Evolutionary conservation across 306 rosid species (phyloP), one percentile per base, ranked within the genome.

Genomic region (Prunus armeniaca): DNA sequence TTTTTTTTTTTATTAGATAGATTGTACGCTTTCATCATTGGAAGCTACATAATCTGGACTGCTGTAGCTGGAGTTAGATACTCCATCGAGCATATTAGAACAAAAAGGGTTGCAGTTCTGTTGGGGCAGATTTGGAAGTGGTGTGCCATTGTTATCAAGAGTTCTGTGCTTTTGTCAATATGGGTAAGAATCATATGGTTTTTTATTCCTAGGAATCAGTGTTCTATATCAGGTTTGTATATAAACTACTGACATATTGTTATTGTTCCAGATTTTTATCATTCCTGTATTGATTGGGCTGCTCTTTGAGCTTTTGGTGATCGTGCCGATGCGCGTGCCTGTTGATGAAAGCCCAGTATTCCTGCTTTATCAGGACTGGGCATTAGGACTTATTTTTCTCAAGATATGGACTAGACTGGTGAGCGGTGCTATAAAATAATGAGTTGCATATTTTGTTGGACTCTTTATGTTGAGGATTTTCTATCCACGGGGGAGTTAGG

Each of bases 401-500:
- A 96, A 96, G 92, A 96, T 96, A 72, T 96, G 99, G 99, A 96
- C 99, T 78, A 91, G 99, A 92, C 82, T 96, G 97, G 99, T 96
- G 74, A 89, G 96, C 10, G 50, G 17, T 54, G 22, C 24, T 34
- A 38, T 12, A 2, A 45, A 46, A 69, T 69, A 47, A 57, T 19
- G 12, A 4, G 67, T 46, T n/a, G 32, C 54, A 10, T 58, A 2
- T 30, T 61, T 32, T 58, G 43, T 47, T 12, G 14, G 50, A 50
- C 41, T 77, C 5, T 20, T 28, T 9, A 52, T 54, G 5, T 11
- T 24, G 55, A 54, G 24, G 55, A 30, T 38, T 50, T 52, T 76
- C 68, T 55, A 25, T 52, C 8, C 47, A n/a, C 32, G 9, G 17
- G 9, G 14, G 30, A 76, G 19, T 38, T 56, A 10, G 63, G 25